These are phyloP conservation scores for Paramecium biaurelia DNA, from an alignment of 73 alveolate species.

Conservation along the genomic window DNA sequence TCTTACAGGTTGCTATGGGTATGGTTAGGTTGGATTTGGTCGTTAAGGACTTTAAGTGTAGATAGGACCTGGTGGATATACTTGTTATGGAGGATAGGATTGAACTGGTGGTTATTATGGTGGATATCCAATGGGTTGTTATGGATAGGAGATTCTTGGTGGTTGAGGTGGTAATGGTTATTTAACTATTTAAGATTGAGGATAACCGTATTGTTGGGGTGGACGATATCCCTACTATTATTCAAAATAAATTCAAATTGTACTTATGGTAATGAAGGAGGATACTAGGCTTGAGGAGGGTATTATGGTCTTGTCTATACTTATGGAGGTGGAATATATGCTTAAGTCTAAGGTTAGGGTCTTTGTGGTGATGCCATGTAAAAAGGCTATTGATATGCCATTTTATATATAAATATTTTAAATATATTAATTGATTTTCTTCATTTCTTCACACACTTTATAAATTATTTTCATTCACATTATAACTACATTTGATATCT, in stretches of 20 bases:
- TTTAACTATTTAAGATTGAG: neutral
- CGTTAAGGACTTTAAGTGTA: neutral
- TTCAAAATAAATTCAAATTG: neutral
- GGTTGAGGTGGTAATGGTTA: neutral
- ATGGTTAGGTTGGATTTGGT: neutral
- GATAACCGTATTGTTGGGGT: neutral
- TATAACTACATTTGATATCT: neutral
- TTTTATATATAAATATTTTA: neutral
- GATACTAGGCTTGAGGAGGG: neutral
- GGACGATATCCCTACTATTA: neutral
- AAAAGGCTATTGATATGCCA: constrained; percentile 3
- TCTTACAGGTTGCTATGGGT: neutral
- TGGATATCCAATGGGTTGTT: neutral
- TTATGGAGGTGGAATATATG: neutral
- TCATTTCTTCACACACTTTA: neutral
- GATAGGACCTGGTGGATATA: neutral
- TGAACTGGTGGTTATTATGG: neutral
- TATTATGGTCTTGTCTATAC: neutral
- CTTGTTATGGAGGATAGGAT: neutral
- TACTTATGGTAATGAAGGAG: neutral
- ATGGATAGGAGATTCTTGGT: neutral
- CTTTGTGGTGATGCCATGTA: constrained; percentile 12
- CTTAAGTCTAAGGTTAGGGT: neutral
- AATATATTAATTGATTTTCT: neutral
- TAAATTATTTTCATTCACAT: neutral